Percentiles rank a stretch among this genome's conserved stretches.
Conservation (phyloP, 306 rosid genomes). For the Vigna mungo region DNA sequence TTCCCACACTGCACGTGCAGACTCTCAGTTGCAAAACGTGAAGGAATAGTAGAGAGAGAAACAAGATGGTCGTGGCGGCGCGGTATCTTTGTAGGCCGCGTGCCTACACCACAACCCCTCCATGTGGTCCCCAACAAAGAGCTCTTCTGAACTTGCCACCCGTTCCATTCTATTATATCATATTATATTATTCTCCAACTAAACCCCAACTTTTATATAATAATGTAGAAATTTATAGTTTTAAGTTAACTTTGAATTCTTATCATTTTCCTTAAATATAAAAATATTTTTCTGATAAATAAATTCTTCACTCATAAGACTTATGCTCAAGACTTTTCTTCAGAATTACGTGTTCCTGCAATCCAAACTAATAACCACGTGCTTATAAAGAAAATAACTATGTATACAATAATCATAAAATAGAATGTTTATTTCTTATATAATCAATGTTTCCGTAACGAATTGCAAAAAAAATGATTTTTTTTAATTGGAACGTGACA, state of each 20-base stretch:
- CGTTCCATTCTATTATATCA: not conserved
- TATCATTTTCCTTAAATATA: not conserved
- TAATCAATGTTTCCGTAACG: not conserved
- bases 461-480: not conserved
- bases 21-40: slow-evolving; percentile 60
- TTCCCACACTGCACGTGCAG: slow-evolving; percentile 47
- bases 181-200: not conserved
- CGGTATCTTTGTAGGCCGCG: slow-evolving; percentile 86
- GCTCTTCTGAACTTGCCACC: slow-evolving; percentile 61
- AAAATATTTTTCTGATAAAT: not conserved
- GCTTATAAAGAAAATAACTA: not conserved
- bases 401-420: not conserved
- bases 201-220: no score
- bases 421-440: not conserved
- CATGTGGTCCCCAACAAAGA: slow-evolving; percentile 55
- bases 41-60: slow-evolving; percentile 55
- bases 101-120: slow-evolving; percentile 57
- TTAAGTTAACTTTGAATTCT: not conserved
- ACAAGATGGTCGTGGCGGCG: slow-evolving; percentile 80
- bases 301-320: not conserved
- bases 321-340: not conserved
- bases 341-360: not conserved
- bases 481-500: not conserved
- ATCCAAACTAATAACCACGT: not conserved
- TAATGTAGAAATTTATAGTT: not conserved